A percentile compares a stretch with the other conserved stretches of the same genome.
Conservation (phyloP, 805 yeast genomes). For the Candida palmyrensis region DNA sequence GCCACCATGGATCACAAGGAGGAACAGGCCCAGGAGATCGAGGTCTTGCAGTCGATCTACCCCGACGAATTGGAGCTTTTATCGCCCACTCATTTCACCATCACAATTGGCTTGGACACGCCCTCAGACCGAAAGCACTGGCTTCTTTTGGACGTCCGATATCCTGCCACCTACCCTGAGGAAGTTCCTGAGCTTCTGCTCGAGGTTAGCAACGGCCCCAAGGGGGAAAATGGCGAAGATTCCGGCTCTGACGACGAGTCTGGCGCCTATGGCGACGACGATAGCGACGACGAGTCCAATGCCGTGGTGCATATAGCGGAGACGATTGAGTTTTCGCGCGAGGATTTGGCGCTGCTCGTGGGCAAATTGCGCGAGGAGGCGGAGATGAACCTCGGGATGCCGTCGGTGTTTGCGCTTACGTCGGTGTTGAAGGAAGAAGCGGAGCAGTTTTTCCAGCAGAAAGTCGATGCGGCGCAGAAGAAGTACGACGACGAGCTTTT, state of each 20-base stretch:
- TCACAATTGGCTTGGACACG: constrained; percentile 65
- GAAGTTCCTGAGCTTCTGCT: constrained; percentile 58
- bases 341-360: constrained; percentile 40
- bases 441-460: constrained; percentile 60
- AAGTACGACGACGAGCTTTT: constrained; percentile 53
- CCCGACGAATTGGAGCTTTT: constrained; percentile 76
- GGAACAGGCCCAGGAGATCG: constrained; percentile 87
- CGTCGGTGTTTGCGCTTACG: constrained; percentile 79
- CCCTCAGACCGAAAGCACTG: constrained; percentile 54
- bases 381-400: constrained; percentile 80
- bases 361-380: constrained; percentile 53
- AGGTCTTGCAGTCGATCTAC: constrained; percentile 83
- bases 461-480: constrained; percentile 49
- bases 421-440: constrained; percentile 77
- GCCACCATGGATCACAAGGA: constrained; percentile 63
- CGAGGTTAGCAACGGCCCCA: constrained; percentile 19
- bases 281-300: constrained; percentile 36
- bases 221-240: constrained; percentile 20
- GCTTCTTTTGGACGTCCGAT: constrained; percentile 54
- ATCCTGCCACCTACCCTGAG: constrained; percentile 82
- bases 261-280: constrained; percentile 41
- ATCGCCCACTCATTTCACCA: constrained; percentile 46
- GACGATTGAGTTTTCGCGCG: constrained; percentile 46
- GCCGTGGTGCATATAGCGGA: constrained; percentile 53
- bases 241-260: constrained; percentile 31